These are phyloP conservation scores for Penicillium capsulatum DNA, from an alignment of 2,329 filamentous ascomycete genomes.

Conservation along the genomic window DNA sequence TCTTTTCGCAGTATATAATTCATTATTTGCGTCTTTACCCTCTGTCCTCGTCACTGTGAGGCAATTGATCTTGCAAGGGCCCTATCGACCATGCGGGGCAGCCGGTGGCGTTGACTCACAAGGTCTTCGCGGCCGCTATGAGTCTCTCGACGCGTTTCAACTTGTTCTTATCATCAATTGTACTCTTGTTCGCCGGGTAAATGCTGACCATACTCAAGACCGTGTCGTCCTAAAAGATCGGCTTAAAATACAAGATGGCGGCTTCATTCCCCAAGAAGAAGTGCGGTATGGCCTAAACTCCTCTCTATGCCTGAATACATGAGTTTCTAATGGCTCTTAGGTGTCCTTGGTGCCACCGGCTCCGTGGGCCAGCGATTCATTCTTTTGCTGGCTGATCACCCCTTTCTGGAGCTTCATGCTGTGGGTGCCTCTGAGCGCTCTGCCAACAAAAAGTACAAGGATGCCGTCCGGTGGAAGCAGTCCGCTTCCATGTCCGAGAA, in stretches of 20 bases:
- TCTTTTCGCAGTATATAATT: no score
- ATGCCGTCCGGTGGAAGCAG: conserved; percentile 96
- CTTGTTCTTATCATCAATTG: neutral
- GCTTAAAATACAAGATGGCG: conserved; percentile 4
- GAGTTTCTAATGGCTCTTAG: conserved; percentile 37
- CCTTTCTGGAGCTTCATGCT: conserved; percentile 78
- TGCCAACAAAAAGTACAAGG: conserved; percentile 88
- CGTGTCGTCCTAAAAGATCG: neutral
- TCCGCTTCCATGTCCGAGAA: conserved; percentile 70
- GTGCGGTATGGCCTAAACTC: conserved; percentile 32
- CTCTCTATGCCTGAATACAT: neutral
- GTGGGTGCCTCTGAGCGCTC: conserved; percentile 86
- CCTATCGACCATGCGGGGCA: conserved; percentile 5
- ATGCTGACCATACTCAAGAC: neutral
- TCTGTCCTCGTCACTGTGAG: neutral
- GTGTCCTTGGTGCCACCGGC: conserved; percentile 85
- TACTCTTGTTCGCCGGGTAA: neutral
- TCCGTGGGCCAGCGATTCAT: conserved; percentile 96
- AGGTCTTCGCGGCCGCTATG: neutral
- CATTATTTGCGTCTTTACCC: neutral
- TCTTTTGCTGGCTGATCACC: conserved; percentile 81
- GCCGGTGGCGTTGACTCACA: conserved; percentile 6
- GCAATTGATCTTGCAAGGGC: neutral
- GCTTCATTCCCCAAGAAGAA: conserved; percentile 36
- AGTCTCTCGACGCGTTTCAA: neutral